Conservation (phyloP, 2,329 filamentous ascomycete species). For the Nemania bipapillata region DNA sequence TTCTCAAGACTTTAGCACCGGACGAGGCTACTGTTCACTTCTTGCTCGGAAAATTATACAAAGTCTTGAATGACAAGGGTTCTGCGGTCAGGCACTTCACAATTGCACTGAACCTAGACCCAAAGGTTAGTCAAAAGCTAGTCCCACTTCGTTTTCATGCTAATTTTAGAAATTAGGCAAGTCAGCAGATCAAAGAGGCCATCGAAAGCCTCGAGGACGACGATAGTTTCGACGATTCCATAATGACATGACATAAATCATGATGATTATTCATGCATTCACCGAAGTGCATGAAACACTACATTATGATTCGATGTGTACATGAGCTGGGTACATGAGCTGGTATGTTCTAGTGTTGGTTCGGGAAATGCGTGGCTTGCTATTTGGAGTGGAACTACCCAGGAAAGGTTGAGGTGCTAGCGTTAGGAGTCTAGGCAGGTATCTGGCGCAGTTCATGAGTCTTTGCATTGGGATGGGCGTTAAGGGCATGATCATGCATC, state of each 20-base stretch:
- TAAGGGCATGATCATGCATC: slow-evolving; percentile 39
- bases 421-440: slow-evolving; percentile 36
- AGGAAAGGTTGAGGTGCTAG: slow-evolving; percentile 27
- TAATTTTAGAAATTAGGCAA: slow-evolving; percentile 69
- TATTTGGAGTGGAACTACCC: slow-evolving; percentile 28
- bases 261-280: slow-evolving; percentile 32
- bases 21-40: slow-evolving; percentile 98
- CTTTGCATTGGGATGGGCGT: slow-evolving; percentile 49
- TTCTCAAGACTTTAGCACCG: slow-evolving; percentile 90
- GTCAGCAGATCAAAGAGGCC: slow-evolving; percentile 92
- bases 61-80: slow-evolving; percentile 75
- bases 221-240: slow-evolving; percentile 74
- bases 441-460: slow-evolving; percentile 38
- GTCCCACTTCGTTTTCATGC: slow-evolving; percentile 20
- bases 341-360: slow-evolving; percentile 30
- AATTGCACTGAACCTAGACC: slow-evolving; percentile 92
- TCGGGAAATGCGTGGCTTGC: slow-evolving; percentile 29
- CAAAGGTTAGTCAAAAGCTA: slow-evolving; percentile 74
- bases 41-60: slow-evolving; percentile 85
- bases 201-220: slow-evolving; percentile 92
- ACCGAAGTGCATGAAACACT: slow-evolving; percentile 9
- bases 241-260: slow-evolving; percentile 64
- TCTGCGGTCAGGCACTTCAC: slow-evolving; percentile 94
- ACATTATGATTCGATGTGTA: slow-evolving; percentile 27
- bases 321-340: slow-evolving; percentile 26